Evolutionary conservation across 345 rosid genomes (phyloP).

Genomic region (Murraya koenigii): DNA sequence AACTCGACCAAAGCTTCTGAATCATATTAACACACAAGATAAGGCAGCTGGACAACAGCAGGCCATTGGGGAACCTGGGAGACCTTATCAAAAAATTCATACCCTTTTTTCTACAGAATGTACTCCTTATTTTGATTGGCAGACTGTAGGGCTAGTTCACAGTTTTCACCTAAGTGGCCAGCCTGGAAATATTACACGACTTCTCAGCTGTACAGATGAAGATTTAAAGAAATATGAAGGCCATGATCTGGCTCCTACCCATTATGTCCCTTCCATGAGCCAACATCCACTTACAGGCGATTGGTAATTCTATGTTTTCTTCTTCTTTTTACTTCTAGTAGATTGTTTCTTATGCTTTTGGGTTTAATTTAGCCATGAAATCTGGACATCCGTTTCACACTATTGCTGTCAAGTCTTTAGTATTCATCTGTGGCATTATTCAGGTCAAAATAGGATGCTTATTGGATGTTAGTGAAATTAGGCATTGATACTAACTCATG

Average conservation of each 20-base stretch:
- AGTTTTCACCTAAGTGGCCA: constrained; percentile 89
- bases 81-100: constrained; percentile 73
- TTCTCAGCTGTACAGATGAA: constrained; percentile 95
- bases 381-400: background rate
- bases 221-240: constrained; percentile 73
- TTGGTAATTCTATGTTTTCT: constrained; percentile 55
- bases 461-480: constrained; percentile 1
- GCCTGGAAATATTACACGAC: constrained; percentile 92
- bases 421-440: background rate
- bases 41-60: constrained; percentile 34
- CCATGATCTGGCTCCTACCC: constrained; percentile 93
- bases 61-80: constrained; percentile 40
- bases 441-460: background rate
- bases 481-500: background rate
- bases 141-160: constrained; percentile 93
- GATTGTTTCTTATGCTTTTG: background rate
- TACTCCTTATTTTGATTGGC: constrained; percentile 94
- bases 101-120: constrained; percentile 96
- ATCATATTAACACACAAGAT: constrained; percentile 33
- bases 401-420: background rate
- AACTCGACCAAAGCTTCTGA: constrained; percentile 64
- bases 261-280: constrained; percentile 98
- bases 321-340: background rate
- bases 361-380: background rate
- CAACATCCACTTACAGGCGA: constrained; percentile 93